Evolutionary conservation across 306 rosid species (phyloP).

Genomic region (Prunus kanzakura): DNA sequence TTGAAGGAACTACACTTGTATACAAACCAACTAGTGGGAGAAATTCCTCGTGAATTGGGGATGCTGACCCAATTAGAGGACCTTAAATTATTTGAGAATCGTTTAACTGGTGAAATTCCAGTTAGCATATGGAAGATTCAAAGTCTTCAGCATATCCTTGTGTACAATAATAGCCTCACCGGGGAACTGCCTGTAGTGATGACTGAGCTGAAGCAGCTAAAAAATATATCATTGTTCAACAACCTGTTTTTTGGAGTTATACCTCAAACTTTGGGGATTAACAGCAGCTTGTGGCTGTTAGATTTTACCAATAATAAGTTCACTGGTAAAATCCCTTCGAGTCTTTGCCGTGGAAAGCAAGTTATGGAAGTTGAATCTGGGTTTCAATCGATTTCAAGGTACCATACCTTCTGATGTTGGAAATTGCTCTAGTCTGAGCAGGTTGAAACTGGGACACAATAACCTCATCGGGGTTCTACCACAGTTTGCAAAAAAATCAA

Average conservation of each 20-base stretch:
- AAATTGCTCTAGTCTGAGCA: constrained; percentile 58
- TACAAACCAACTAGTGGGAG: constrained; percentile 60
- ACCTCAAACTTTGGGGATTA: constrained; percentile 73
- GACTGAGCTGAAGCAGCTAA: constrained; percentile 56
- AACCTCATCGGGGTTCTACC: constrained; percentile 64
- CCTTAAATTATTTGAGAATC: constrained; percentile 55
- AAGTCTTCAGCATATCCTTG: constrained; percentile 47
- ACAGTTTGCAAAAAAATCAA: constrained; percentile 30
- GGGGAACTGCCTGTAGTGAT: constrained; percentile 73
- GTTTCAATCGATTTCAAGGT: constrained; percentile 60
- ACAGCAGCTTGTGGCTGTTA: constrained; percentile 52
- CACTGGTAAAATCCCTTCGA: constrained; percentile 63
- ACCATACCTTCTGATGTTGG: constrained; percentile 64
- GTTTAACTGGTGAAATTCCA: constrained; percentile 71
- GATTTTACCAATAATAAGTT: constrained; percentile 66
- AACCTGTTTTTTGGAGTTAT: constrained; percentile 73
- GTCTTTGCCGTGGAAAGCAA: constrained; percentile 64
- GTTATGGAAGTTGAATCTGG: constrained; percentile 43
- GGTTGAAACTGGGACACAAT: constrained; percentile 55
- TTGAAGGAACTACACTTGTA: constrained; percentile 47
- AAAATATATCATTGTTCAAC: constrained; percentile 56
- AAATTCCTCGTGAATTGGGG: constrained; percentile 70
- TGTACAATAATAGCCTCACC: constrained; percentile 62
- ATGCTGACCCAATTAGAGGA: constrained; percentile 41
- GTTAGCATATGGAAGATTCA: constrained; percentile 77